Conservation (phyloP, 2,329 filamentous ascomycete species). For the Pseudogymnoascus sp. region DNA sequence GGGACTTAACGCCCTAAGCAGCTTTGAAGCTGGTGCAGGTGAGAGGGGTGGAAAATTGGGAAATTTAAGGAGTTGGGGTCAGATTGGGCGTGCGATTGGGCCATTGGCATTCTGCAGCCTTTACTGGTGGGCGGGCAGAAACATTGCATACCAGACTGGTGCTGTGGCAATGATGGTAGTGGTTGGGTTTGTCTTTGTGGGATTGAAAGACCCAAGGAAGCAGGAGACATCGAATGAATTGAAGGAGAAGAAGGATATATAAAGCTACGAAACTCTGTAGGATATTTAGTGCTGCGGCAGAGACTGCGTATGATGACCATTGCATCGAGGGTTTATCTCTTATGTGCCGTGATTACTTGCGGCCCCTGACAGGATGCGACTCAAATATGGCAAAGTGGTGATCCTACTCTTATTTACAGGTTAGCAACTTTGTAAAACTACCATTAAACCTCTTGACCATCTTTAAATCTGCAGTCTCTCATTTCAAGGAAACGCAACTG, state of each 20-base stretch:
- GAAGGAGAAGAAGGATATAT: neutral
- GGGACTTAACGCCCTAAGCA: slow-evolving; percentile 82
- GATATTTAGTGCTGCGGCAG: neutral
- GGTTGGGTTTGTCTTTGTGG: slow-evolving; percentile 59
- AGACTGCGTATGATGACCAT: neutral
- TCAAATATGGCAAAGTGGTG: neutral
- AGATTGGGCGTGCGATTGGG: slow-evolving; percentile 78
- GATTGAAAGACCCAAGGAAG: slow-evolving; percentile 44
- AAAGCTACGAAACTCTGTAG: neutral
- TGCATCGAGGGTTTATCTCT: neutral
- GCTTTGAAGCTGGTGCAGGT: slow-evolving; percentile 72
- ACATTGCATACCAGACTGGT: slow-evolving; percentile 75
- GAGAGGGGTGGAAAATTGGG: slow-evolving; percentile 85
- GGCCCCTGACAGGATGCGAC: neutral
- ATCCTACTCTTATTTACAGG: neutral
- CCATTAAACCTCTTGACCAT: neutral
- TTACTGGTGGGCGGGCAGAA: slow-evolving; percentile 96
- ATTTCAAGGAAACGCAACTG: neutral
- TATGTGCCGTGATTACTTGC: neutral
- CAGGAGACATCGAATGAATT: neutral
- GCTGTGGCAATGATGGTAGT: slow-evolving; percentile 74
- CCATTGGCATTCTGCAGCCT: slow-evolving; percentile 87
- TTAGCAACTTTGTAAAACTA: neutral
- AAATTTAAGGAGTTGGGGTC: slow-evolving; percentile 71
- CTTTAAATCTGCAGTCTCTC: neutral